Percentiles rank a stretch among this genome's conserved stretches.
Conservation (phyloP, 805 yeast species). For the Monosporozyma aerobia region DNA sequence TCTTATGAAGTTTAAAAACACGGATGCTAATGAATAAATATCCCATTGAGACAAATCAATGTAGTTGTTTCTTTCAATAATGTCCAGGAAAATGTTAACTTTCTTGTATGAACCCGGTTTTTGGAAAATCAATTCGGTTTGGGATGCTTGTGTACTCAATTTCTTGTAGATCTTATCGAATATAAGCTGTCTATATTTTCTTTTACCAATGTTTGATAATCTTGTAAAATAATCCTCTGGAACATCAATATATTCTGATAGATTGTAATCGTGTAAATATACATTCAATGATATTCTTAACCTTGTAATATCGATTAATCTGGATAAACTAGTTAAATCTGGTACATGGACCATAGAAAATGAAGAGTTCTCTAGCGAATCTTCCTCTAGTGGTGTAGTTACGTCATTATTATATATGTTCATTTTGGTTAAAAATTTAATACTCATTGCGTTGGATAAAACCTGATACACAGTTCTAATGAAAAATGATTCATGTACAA, state of each 20-base stretch:
- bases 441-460: conserved; percentile 49
- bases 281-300: conserved; percentile 69
- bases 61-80: conserved; percentile 46
- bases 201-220: conserved; percentile 21
- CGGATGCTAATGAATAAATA: conserved; percentile 36
- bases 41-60: conserved; percentile 60
- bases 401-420: conserved; percentile 3
- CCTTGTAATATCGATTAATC: conserved; percentile 61
- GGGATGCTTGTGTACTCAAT: conserved; percentile 34
- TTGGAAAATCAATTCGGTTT: conserved; percentile 42
- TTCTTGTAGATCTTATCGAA: conserved; percentile 47
- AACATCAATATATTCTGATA: conserved; percentile 40
- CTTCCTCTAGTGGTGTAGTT: conserved; percentile 9
- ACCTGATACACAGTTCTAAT: conserved; percentile 69
- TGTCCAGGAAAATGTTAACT: conserved; percentile 36
- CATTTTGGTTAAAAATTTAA: conserved; percentile 33
- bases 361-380: conserved; percentile 6
- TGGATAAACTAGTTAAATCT: conserved; percentile 45
- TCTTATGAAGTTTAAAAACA: conserved; percentile 38
- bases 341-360: conserved; percentile 34
- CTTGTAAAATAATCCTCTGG: conserved; percentile 33
- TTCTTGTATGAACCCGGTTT: conserved; percentile 46
- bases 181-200: conserved; percentile 31
- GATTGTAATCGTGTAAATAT: conserved; percentile 55
- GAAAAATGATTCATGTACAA: conserved; percentile 90